A percentile compares a stretch with the other conserved stretches of the same genome.
These are phyloP conservation scores for Serendipita sp. DNA, from an alignment of 768 basidiomycete species.

Conservation along the genomic window DNA sequence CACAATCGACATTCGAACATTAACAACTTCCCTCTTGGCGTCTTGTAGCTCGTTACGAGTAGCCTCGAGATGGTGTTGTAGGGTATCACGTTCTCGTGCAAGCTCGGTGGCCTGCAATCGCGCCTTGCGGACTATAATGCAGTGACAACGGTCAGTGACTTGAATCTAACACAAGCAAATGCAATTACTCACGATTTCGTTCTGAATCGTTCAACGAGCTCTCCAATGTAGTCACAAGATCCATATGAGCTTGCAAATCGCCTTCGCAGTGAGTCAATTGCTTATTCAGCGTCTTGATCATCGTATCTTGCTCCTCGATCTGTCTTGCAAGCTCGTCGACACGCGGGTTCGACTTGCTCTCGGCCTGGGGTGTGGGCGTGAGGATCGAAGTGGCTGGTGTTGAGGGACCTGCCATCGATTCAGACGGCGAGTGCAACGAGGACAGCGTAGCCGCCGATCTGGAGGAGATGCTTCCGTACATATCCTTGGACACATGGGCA, in stretches of 20 bases:
- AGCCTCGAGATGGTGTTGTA: slow-evolving; percentile 45
- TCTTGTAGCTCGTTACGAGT: slow-evolving; percentile 62
- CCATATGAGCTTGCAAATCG: slow-evolving; percentile 83
- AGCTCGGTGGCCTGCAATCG: slow-evolving; percentile 87
- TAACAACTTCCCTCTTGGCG: slow-evolving; percentile 64
- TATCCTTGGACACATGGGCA: slow-evolving; percentile 25
- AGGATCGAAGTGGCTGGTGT: slow-evolving; percentile 24
- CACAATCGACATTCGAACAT: slow-evolving; percentile 60
- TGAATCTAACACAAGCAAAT: not conserved
- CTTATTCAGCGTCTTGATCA: slow-evolving; percentile 90
- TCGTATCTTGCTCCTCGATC: slow-evolving; percentile 70
- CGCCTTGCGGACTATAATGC: slow-evolving; percentile 63
- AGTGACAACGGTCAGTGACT: slow-evolving; percentile 10
- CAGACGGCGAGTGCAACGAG: slow-evolving; percentile 43
- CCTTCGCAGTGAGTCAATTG: slow-evolving; percentile 85
- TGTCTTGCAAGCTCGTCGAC: slow-evolving; percentile 62
- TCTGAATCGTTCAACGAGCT: slow-evolving; percentile 80
- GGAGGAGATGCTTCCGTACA: slow-evolving; percentile 45
- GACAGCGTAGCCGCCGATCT: slow-evolving; percentile 36
- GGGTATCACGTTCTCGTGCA: slow-evolving; percentile 67
- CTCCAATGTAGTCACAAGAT: slow-evolving; percentile 72
- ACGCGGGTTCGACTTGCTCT: slow-evolving; percentile 40
- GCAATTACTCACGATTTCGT: slow-evolving; percentile 59
- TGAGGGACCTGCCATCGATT: slow-evolving; percentile 38
- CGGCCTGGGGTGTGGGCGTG: slow-evolving; percentile 25